phyloP scores from a whole-genome alignment of 192 early-diverging fungal species.

The Coemansia sp. region DNA sequence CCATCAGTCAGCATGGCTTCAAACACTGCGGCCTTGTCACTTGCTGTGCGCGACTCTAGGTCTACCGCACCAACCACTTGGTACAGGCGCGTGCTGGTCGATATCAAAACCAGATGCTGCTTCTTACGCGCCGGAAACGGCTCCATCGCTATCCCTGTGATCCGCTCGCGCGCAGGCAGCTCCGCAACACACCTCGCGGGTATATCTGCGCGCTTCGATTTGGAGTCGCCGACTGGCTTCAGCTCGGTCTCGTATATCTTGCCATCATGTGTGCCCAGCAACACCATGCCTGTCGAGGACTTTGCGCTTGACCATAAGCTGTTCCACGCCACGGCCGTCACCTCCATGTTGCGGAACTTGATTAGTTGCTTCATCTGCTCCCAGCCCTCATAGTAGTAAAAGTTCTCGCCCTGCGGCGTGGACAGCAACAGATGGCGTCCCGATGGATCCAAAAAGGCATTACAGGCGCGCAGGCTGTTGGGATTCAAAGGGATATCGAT shows the following conservation, averaged over 20 bases:
- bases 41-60: conserved; percentile 22
- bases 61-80: conserved; percentile 78
- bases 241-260: conserved; percentile 87
- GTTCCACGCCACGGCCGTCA: conserved; percentile 93
- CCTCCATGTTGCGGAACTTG: conserved; percentile 75
- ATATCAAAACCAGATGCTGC: conserved; percentile 74
- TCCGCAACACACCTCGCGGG: conserved; percentile 58
- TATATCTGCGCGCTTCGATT: conserved; percentile 78
- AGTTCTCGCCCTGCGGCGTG: conserved; percentile 86
- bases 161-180: conserved; percentile 68
- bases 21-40: conserved; percentile 68
- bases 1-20: conserved; percentile 69
- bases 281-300: conserved; percentile 71
- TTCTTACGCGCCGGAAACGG: conserved; percentile 68
- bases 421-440: conserved; percentile 86
- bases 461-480: conserved; percentile 40
- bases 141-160: conserved; percentile 80
- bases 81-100: conserved; percentile 86
- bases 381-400: conserved; percentile 85
- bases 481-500: conserved; percentile 27
- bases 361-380: conserved; percentile 73
- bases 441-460: conserved; percentile 81
- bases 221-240: conserved; percentile 80
- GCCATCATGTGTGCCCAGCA: conserved; percentile 84
- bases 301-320: conserved; percentile 39